These are phyloP conservation scores for Moesziomyces globuligerus DNA, from an alignment of 1,284 basidiomycete species.

Conservation along the genomic window DNA sequence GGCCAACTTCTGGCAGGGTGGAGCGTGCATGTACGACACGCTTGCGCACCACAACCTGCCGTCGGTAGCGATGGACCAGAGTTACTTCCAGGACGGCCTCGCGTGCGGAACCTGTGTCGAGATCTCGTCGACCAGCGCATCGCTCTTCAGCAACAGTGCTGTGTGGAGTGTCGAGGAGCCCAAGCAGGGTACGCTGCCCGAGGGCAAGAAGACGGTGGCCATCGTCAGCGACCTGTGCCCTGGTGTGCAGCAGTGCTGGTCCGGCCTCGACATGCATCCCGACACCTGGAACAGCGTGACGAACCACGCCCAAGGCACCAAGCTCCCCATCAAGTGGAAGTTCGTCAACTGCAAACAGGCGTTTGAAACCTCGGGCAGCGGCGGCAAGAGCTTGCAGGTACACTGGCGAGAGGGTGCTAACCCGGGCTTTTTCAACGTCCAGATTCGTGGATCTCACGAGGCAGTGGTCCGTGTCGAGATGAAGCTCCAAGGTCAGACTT, in stretches of 20 bases:
- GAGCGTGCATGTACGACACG: slow-evolving; percentile 43
- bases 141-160: slow-evolving; percentile 27
- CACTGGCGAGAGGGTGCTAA: slow-evolving; percentile 32
- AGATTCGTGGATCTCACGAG: slow-evolving; percentile 31
- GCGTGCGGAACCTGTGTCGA: slow-evolving; percentile 48
- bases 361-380: slow-evolving; percentile 19
- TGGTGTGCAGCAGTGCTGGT: slow-evolving; percentile 35
- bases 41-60: slow-evolving; percentile 36
- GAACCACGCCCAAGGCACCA: slow-evolving; percentile 12
- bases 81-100: slow-evolving; percentile 39
- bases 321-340: slow-evolving; percentile 38
- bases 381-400: slow-evolving; percentile 19
- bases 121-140: slow-evolving; percentile 26
- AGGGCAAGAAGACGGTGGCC: slow-evolving; percentile 25
- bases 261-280: slow-evolving; percentile 47
- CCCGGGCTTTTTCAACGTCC: slow-evolving; percentile 37
- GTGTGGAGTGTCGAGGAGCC: slow-evolving; percentile 26
- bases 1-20: slow-evolving; percentile 31
- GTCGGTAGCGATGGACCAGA: slow-evolving; percentile 44
- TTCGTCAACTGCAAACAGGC: slow-evolving; percentile 43
- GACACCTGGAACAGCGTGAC: slow-evolving; percentile 46
- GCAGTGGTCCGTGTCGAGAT: slow-evolving; percentile 39
- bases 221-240: slow-evolving; percentile 48
- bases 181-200: slow-evolving; percentile 10
- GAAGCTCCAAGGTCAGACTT: slow-evolving; percentile 2